These are phyloP conservation scores for Eragrostis nindensis DNA, from an alignment of 176 grass and related monocot genomes.

Conservation along the genomic window DNA sequence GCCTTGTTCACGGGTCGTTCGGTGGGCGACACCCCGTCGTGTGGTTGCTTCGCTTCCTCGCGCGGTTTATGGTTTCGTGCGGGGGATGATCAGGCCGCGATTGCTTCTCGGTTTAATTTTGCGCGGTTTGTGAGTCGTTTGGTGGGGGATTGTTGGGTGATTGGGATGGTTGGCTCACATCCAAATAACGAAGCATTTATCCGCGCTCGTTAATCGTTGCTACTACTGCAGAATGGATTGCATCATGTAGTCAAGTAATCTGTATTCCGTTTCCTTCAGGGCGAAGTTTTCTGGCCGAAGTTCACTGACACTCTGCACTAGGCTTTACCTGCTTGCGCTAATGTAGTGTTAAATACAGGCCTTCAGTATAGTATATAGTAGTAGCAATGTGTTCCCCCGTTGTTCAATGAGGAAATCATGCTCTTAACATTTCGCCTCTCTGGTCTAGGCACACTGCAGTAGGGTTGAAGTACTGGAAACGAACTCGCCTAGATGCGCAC, in stretches of 20 bases:
- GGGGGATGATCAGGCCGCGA: neutral
- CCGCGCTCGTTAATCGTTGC: too few relatives aligned
- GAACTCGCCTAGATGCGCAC: neutral
- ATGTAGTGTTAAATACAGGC: neutral
- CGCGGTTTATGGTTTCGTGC: neutral
- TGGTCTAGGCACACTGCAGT: neutral
- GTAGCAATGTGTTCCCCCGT: neutral
- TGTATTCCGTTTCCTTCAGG: neutral
- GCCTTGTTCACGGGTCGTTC: neutral
- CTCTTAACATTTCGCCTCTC: neutral
- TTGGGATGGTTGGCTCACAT: conserved; percentile 10
- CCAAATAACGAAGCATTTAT: neutral
- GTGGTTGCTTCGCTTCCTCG: conserved; percentile 14
- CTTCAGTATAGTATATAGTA: neutral
- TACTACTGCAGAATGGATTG: neutral
- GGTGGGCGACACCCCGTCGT: neutral
- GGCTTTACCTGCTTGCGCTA: neutral
- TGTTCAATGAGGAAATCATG: neutral
- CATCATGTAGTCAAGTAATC: neutral
- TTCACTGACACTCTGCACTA: neutral
- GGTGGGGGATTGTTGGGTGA: conserved; percentile 18
- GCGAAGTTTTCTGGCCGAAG: neutral
- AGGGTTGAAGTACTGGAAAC: neutral
- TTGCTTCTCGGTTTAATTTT: neutral
- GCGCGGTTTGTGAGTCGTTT: neutral